phyloP scores from a whole-genome alignment of 352 stramenopile genomes.

The Globisporangium cederbergense region DNA sequence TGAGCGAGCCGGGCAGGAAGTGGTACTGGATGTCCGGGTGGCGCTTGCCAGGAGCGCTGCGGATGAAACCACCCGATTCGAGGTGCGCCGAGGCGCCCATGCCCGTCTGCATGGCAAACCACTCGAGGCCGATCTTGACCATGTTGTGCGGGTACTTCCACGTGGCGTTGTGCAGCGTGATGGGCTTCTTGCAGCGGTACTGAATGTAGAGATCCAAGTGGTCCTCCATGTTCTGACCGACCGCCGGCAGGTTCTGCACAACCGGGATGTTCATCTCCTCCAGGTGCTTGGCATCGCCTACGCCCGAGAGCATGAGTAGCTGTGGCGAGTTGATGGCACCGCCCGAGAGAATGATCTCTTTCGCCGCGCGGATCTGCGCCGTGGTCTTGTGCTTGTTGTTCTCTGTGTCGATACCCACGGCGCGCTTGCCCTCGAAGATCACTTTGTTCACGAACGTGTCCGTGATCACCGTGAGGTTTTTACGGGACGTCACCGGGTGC shows the following conservation, averaged over 20 bases:
- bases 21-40: slow-evolving; percentile 90
- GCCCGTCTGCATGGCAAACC: slow-evolving; percentile 66
- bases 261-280: slow-evolving; percentile 72
- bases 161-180: slow-evolving; percentile 88
- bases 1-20: slow-evolving; percentile 84
- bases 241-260: slow-evolving; percentile 71
- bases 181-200: slow-evolving; percentile 86
- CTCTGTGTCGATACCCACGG: slow-evolving; percentile 71
- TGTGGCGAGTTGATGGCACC: slow-evolving; percentile 89
- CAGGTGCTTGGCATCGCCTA: slow-evolving; percentile 73
- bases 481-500: slow-evolving; percentile 54
- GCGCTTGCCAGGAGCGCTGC: slow-evolving; percentile 66
- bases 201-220: slow-evolving; percentile 88
- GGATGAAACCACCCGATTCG: slow-evolving; percentile 86
- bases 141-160: slow-evolving; percentile 90
- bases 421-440: slow-evolving; percentile 77
- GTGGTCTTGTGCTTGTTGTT: slow-evolving; percentile 53
- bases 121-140: slow-evolving; percentile 81
- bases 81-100: slow-evolving; percentile 78
- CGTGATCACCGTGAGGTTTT: slow-evolving; percentile 76
- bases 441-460: slow-evolving; percentile 85
- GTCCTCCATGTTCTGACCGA: slow-evolving; percentile 89
- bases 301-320: slow-evolving; percentile 85
- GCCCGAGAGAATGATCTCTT: slow-evolving; percentile 87
- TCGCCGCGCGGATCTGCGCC: slow-evolving; percentile 55